Evolutionary conservation across 169 alveolate genomes (phyloP).

Genomic region (Plasmodium vinckei): DNA sequence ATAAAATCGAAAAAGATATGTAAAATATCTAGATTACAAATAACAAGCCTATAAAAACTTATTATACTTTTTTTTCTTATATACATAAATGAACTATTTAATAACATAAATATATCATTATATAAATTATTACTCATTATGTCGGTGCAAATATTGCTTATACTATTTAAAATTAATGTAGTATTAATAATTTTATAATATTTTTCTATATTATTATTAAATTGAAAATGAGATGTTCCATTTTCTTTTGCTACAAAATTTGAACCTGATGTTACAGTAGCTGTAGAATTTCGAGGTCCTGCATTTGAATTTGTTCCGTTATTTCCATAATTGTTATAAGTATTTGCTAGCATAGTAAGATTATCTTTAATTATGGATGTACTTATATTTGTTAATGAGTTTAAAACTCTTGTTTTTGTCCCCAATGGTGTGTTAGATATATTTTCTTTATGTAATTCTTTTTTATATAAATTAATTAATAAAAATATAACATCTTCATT

Average conservation of each 20-base stretch:
- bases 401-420: not conserved
- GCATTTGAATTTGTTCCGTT: not conserved
- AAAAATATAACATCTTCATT: conserved; percentile 37
- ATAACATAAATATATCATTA: conserved; percentile 21
- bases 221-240: not conserved
- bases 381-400: conserved; percentile 25
- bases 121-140: conserved; percentile 49
- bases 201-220: not conserved
- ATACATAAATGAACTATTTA: conserved; percentile 41
- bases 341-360: not conserved
- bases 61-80: conserved; percentile 34
- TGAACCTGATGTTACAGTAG: not conserved
- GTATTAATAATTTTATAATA: conserved; percentile 31
- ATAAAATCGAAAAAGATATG: conserved; percentile 21
- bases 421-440: not conserved
- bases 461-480: conserved; percentile 34
- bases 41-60: conserved; percentile 33
- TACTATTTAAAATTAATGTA: conserved; percentile 28
- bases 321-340: not conserved
- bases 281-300: not conserved
- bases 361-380: conserved; percentile 14
- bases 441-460: conserved; percentile 33
- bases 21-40: conserved; percentile 25
- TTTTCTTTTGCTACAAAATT: not conserved
- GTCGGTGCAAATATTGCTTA: conserved; percentile 52